Base-by-base conservation (phyloP, 805 yeast species). In the Saccharomycopsis oosterbeekiorum region DNA sequence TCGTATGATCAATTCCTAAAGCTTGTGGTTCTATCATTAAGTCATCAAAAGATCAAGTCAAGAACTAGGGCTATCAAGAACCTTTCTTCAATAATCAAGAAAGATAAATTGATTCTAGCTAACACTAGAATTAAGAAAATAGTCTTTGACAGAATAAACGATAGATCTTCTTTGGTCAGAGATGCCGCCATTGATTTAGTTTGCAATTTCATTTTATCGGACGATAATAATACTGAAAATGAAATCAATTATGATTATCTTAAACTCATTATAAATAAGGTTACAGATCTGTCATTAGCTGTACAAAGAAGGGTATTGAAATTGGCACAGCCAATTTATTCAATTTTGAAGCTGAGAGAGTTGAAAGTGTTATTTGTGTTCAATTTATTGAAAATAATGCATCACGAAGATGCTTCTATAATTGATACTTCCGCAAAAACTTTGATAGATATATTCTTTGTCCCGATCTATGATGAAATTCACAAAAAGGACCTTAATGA, bases 181-280 rank as follows among this genome's bases (percentile, higher is more conserved):
- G 91, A 86, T 67, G 89, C 96, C 0, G 85, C 85, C 1, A 73
- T 90, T 36, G 94, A 88, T 53, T 75, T 90, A 47, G 71, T 90
- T 29, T 78, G 79, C 11, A 77, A 75, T 58, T 81, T 78, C 60
- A 68, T 84, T 47, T 67, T 72, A 1, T 66, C 74, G 1, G 76
- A 76, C 57, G 81, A 83, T 0, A 77, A 75, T 2, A 68, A 78
- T 37, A 74, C 80, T 21, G 76, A 76, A 1, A 78, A 77, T 34
- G 84, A 82, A 67, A 72, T 69, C 9, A 73, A 80, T 17, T 24
- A 26, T 21, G 58, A 42, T n/a, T 60, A 58, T 40, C 39, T 40
- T 15, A 17, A 17, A n/a, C 59, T 42, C 12, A 71, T 87, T 8
- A 75, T 83, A 54, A 79, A 75, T 11, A 69, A 84, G 65, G 69